Percentiles rank a stretch among this genome's conserved stretches.
phyloP scores from a whole-genome alignment of 441 rosid species.

The Euphorbia celastroides region DNA sequence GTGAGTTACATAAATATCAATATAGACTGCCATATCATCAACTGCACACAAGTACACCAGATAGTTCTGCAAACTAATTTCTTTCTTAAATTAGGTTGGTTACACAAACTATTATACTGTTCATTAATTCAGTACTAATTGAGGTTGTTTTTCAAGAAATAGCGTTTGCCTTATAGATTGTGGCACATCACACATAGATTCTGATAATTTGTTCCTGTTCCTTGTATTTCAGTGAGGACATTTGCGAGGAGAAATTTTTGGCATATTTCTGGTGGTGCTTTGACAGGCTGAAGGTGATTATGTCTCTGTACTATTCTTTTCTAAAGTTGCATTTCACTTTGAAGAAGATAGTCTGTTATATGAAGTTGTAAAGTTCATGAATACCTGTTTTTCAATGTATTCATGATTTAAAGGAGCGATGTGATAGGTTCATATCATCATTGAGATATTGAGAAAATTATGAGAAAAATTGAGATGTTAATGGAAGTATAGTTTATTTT shows the following conservation, averaged over 20 bases:
- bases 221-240: constrained; percentile 58
- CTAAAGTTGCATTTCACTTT: not conserved
- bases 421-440: not conserved
- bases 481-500: not conserved
- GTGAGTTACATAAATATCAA: constrained; percentile 32
- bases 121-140: not conserved
- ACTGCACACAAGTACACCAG: not conserved
- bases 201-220: constrained; percentile 12
- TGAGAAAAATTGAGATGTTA: not conserved
- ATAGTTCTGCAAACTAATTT: not conserved
- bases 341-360: not conserved
- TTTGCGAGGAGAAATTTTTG: constrained; percentile 83
- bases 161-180: constrained; percentile 6
- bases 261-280: constrained; percentile 99
- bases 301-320: not conserved
- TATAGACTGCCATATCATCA: not conserved
- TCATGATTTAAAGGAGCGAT: not conserved
- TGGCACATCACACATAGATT: not conserved
- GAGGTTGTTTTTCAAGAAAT: not conserved
- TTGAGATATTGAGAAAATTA: not conserved
- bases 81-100: not conserved
- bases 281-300: constrained; percentile 70
- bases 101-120: not conserved
- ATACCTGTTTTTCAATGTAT: not conserved
- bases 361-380: not conserved